A percentile compares a stretch with the other conserved stretches of the same genome.
Conservation (phyloP, 2,329 filamentous ascomycete species). For the Pyrenochaeta sp. region DNA sequence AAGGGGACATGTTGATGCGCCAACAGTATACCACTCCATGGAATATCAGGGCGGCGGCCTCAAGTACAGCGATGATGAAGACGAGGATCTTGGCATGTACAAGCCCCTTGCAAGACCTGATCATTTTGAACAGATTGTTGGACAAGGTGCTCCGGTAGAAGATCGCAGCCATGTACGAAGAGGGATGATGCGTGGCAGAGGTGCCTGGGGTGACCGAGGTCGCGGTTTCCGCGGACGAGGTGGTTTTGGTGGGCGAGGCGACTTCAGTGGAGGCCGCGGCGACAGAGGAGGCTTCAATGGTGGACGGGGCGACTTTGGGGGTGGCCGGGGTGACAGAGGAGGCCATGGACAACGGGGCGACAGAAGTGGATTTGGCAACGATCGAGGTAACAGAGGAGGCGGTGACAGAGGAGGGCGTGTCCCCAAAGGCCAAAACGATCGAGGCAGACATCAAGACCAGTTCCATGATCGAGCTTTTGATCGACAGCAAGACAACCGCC, state of each 20-base stretch:
- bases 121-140: conserved; percentile 56
- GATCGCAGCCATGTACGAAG: conserved; percentile 48
- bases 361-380: conserved; percentile 18
- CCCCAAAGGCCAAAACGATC: conserved; percentile 34
- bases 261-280: conserved; percentile 39
- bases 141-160: conserved; percentile 48
- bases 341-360: conserved; percentile 29
- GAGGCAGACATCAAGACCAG: conserved; percentile 31
- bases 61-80: conserved; percentile 56
- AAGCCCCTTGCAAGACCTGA: conserved; percentile 57
- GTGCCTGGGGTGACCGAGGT: conserved; percentile 46
- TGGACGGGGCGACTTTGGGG: conserved; percentile 34
- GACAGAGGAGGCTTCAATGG: conserved; percentile 28
- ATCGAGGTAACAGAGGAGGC: conserved; percentile 17
- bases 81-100: conserved; percentile 57
- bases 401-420: conserved; percentile 30
- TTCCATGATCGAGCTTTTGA: conserved; percentile 20
- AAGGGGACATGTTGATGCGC: conserved; percentile 26
- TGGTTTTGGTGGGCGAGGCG: conserved; percentile 32
- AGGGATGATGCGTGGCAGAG: conserved; percentile 43
- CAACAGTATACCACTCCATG: conserved; percentile 27
- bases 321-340: conserved; percentile 38
- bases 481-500: conserved; percentile 30
- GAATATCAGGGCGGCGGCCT: conserved; percentile 47
- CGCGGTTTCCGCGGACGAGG: conserved; percentile 48